These are phyloP conservation scores for Globisporangium echinulatum DNA, from an alignment of 352 stramenopile species.

Conservation along the genomic window DNA sequence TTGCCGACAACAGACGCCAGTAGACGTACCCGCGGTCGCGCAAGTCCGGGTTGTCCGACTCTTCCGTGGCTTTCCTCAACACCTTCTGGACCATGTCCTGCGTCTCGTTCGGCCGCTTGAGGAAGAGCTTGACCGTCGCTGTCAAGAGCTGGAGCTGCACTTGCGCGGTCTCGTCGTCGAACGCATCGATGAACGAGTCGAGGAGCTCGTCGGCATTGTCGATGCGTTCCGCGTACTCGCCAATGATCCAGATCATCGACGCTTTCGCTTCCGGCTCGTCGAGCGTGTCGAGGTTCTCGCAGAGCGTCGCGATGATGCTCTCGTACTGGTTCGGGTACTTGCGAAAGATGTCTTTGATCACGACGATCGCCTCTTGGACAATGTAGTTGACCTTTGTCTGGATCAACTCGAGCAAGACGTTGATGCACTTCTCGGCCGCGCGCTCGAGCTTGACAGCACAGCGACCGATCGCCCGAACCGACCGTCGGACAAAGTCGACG, in stretches of 20 bases:
- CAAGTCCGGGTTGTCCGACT: constrained; percentile 98
- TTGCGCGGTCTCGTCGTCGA: constrained; percentile 95
- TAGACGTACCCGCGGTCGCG: constrained; percentile 99
- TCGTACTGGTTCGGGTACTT: constrained; percentile 99
- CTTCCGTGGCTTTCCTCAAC: constrained; percentile 96
- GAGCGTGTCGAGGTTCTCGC: constrained; percentile 98
- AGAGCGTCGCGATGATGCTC: constrained; percentile 98
- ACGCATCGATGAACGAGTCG: constrained; percentile 98
- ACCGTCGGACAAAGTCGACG: constrained; percentile 97
- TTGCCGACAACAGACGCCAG: constrained; percentile 97
- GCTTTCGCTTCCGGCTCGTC: constrained; percentile 99
- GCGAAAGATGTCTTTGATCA: constrained; percentile 99
- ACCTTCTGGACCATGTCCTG: constrained; percentile 97
- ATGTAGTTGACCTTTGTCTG: constrained; percentile 99
- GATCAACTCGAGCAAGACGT: constrained; percentile 98
- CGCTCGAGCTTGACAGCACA: constrained; percentile 98
- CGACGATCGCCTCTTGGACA: constrained; percentile 98
- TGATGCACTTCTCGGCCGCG: constrained; percentile 97
- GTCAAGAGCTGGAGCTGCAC: constrained; percentile 98
- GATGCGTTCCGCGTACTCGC: constrained; percentile 98
- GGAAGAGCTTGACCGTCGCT: constrained; percentile 98
- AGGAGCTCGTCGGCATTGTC: constrained; percentile 99
- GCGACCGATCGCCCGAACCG: constrained; percentile 95
- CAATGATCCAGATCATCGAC: constrained; percentile 99
- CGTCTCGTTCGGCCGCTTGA: constrained; percentile 93